phyloP scores from a whole-genome alignment of 2,329 filamentous ascomycete genomes.

The Calonectria naviculata region DNA sequence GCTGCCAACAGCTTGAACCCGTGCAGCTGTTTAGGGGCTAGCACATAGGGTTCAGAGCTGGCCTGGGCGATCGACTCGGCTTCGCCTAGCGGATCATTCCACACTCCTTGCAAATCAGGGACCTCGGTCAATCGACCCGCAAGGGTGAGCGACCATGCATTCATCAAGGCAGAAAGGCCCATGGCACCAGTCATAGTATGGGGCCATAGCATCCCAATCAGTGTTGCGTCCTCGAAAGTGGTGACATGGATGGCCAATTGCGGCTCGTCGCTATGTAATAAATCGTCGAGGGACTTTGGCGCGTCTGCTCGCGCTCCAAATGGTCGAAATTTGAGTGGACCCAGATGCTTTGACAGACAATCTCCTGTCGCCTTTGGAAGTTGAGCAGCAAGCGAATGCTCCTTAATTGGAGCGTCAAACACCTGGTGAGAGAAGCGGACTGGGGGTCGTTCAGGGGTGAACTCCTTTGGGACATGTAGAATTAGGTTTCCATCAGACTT shows the following conservation, averaged over 20 bases:
- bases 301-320: constrained; percentile 26
- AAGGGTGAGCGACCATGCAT: constrained; percentile 58
- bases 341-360: constrained; percentile 20
- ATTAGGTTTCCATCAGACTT: constrained; percentile 39
- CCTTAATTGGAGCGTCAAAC: constrained; percentile 48
- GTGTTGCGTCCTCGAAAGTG: constrained; percentile 60
- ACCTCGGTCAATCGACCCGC: constrained; percentile 55
- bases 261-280: constrained; percentile 53
- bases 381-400: constrained; percentile 53
- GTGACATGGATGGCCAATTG: constrained; percentile 60
- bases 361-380: constrained; percentile 47
- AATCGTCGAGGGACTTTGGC: constrained; percentile 49
- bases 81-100: constrained; percentile 48
- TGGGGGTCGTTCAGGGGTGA: constrained; percentile 47
- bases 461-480: constrained; percentile 45
- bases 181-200: constrained; percentile 61
- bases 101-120: constrained; percentile 45
- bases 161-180: constrained; percentile 53
- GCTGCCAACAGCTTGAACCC: not conserved
- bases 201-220: constrained; percentile 57
- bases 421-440: constrained; percentile 52
- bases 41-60: not conserved
- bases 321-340: constrained; percentile 25
- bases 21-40: not conserved
- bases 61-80: not conserved